Evolutionary conservation across 2,329 filamentous ascomycete genomes (phyloP).

Genomic region (Bisporella sp.): DNA sequence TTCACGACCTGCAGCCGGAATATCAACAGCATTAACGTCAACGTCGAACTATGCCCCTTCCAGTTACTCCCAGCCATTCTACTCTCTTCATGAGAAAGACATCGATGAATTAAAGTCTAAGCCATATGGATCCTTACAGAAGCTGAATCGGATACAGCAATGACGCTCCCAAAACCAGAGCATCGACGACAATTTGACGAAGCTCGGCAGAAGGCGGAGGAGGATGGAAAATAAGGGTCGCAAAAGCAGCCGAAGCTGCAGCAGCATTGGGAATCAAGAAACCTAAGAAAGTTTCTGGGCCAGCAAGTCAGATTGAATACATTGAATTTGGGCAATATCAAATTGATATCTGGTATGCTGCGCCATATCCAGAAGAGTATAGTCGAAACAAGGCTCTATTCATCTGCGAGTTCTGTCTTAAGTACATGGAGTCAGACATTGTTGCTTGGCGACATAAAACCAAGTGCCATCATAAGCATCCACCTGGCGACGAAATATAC

Average conservation of each 20-base stretch:
- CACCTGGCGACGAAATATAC: constrained; percentile 96
- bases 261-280: constrained; percentile 58
- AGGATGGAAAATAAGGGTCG: constrained; percentile 74
- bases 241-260: constrained; percentile 59
- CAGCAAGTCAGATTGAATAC: constrained; percentile 94
- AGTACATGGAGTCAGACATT: constrained; percentile 99
- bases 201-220: constrained; percentile 84
- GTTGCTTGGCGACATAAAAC: constrained; percentile 97
- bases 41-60: constrained; percentile 23
- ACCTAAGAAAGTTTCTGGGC: constrained; percentile 70
- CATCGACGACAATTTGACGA: constrained; percentile 86
- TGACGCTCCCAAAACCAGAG: constrained; percentile 71
- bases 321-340: constrained; percentile 97
- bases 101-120: constrained; percentile 85
- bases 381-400: constrained; percentile 94
- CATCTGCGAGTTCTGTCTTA: constrained; percentile 98
- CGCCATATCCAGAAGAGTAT: constrained; percentile 97
- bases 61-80: constrained; percentile 70
- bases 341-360: constrained; percentile 98
- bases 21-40: neutral
- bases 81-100: constrained; percentile 84
- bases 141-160: constrained; percentile 81
- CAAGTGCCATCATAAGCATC: constrained; percentile 94
- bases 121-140: constrained; percentile 88
- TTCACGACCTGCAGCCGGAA: constrained; percentile 24